Conservation (phyloP, 129 eudicot species). For the Flaveria brownii region DNA sequence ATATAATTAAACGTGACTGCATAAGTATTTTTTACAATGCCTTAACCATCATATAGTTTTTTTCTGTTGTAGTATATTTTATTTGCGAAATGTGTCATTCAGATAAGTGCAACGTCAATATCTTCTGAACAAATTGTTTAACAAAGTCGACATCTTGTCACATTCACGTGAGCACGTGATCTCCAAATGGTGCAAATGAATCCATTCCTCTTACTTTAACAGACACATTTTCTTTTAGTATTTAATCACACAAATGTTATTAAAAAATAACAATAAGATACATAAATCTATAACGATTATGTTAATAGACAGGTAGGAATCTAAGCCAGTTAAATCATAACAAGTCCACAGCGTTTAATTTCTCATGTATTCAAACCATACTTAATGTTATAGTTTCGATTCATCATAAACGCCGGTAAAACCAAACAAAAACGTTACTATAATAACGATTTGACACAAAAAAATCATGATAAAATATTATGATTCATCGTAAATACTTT, state of each 20-base stretch:
- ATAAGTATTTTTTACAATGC: not conserved
- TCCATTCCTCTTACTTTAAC: constrained; percentile 23
- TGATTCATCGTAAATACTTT: too few relatives aligned
- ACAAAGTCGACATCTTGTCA: constrained; percentile 28
- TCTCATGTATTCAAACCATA: too few relatives aligned
- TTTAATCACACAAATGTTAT: not conserved
- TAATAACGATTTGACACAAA: too few relatives aligned
- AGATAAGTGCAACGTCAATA: constrained; percentile 25
- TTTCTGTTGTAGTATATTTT: constrained; percentile 1
- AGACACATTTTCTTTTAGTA: not conserved
- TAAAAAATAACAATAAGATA: not conserved
- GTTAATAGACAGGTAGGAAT: too few relatives aligned
- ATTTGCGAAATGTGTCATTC: constrained; percentile 8
- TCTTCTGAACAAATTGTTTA: constrained; percentile 12
- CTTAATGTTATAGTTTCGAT: too few relatives aligned
- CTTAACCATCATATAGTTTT: not conserved
- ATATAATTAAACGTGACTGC: too few relatives aligned
- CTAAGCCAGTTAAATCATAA: too few relatives aligned
- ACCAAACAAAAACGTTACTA: too few relatives aligned
- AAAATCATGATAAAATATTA: too few relatives aligned
- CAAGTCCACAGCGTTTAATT: too few relatives aligned
- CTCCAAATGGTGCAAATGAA: constrained; percentile 31
- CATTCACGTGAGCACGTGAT: constrained; percentile 45
- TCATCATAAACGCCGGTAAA: too few relatives aligned
- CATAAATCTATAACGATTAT: constrained; percentile 4